phyloP scores from a whole-genome alignment of 2,329 filamentous ascomycete species.

The Aspergillus sojae region DNA sequence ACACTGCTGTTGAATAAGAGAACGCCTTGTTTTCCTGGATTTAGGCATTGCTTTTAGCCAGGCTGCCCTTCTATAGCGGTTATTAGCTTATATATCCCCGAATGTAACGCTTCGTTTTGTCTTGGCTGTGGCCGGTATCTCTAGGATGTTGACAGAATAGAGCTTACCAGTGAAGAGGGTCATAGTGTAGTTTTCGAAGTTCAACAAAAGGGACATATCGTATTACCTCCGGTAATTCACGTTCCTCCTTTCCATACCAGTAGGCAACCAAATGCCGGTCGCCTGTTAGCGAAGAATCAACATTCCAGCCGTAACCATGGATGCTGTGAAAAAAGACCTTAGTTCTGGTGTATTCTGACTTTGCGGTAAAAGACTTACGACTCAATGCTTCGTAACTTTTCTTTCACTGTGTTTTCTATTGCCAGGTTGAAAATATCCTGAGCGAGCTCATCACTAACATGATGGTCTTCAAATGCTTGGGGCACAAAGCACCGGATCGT shows the following conservation, averaged over 20 bases:
- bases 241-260: too few species aligned
- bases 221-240: neutral
- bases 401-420: neutral
- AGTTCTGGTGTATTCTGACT: neutral
- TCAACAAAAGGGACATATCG: neutral
- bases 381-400: neutral
- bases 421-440: neutral
- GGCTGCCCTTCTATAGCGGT: neutral
- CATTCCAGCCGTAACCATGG: neutral
- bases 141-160: neutral
- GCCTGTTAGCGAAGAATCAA: neutral
- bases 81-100: neutral
- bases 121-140: neutral
- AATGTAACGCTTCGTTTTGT: neutral
- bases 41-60: too few species aligned
- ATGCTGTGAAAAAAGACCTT: neutral
- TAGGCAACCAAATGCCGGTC: neutral
- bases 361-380: neutral
- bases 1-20: too few species aligned
- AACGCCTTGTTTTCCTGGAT: too few species aligned
- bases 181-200: neutral
- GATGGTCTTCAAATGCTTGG: neutral
- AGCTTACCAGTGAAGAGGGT: neutral
- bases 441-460: neutral
- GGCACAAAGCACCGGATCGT: neutral